Percentiles rank a stretch among this genome's conserved stretches.
These are phyloP conservation scores for Knoxdaviesia proteae DNA, from an alignment of 2,329 filamentous ascomycete species.

Conservation along the genomic window DNA sequence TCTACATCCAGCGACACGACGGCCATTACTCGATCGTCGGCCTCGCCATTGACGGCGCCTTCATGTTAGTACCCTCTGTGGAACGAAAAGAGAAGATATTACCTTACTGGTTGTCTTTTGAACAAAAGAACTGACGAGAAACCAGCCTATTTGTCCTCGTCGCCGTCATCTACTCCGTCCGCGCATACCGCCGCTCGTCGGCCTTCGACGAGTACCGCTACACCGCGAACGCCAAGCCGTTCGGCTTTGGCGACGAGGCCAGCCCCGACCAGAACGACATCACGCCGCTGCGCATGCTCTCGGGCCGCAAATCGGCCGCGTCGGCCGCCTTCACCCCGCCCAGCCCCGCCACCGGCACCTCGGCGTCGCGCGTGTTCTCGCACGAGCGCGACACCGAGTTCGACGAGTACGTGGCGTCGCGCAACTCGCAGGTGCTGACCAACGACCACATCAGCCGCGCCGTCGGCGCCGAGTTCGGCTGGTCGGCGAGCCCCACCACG, in stretches of 20 bases:
- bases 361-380: conserved; percentile 14
- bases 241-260: conserved; percentile 16
- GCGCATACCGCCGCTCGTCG: conserved; percentile 24
- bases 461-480: conserved; percentile 14
- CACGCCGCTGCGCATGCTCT: not conserved
- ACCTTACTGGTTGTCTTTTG: not conserved
- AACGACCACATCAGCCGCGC: conserved; percentile 11
- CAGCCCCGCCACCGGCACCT: not conserved
- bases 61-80: conserved; percentile 20
- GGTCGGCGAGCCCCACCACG: conserved; percentile 2
- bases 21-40: conserved; percentile 24
- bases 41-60: conserved; percentile 22
- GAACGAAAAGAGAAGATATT: not conserved
- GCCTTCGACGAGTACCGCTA: conserved; percentile 28
- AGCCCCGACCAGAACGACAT: conserved; percentile 4
- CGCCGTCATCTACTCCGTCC: conserved; percentile 23
- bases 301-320: conserved; percentile 1
- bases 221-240: conserved; percentile 26
- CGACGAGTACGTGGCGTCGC: conserved; percentile 20
- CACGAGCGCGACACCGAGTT: conserved; percentile 26
- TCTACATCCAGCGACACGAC: conserved; percentile 24
- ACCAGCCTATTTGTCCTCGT: conserved; percentile 20
- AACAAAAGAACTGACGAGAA: not conserved
- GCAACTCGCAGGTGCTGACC: conserved; percentile 8
- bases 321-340: conserved; percentile 1